phyloP scores from a whole-genome alignment of 2,329 filamentous ascomycete genomes.

The Amphichorda felina region DNA sequence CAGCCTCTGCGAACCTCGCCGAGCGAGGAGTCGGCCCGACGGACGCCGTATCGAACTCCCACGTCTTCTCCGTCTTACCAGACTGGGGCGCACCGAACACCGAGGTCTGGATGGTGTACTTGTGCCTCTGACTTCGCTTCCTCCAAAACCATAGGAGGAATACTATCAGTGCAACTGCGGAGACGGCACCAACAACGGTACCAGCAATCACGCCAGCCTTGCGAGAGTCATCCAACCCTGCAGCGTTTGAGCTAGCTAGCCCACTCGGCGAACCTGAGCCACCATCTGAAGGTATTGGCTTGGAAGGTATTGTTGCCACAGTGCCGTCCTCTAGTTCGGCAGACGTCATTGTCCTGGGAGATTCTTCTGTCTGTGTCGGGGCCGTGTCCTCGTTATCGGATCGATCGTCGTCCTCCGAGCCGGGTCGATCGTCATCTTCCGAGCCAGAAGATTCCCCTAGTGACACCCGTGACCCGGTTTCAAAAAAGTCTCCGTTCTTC shows the following conservation, averaged over 20 bases:
- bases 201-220: slow-evolving; percentile 24
- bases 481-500: too few species aligned
- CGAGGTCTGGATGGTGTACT: slow-evolving; percentile 11
- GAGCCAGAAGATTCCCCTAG: too few species aligned
- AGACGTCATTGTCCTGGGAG: background rate
- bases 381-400: too few species aligned
- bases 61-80: slow-evolving; percentile 12
- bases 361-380: background rate
- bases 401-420: too few species aligned
- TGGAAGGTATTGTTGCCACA: background rate
- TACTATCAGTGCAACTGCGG: slow-evolving; percentile 22
- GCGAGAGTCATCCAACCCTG: background rate
- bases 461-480: too few species aligned
- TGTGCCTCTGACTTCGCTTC: slow-evolving; percentile 23
- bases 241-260: too few species aligned
- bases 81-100: slow-evolving; percentile 31
- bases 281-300: too few species aligned
- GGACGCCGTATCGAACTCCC: slow-evolving; percentile 27
- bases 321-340: background rate
- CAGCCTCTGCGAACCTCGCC: slow-evolving; percentile 14
- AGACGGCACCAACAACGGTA: slow-evolving; percentile 32
- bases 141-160: slow-evolving; percentile 35
- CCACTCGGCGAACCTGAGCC: background rate
- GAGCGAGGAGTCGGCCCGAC: slow-evolving; percentile 35
- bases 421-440: too few species aligned